Percentiles rank a stretch among this genome's conserved stretches.
Conservation (phyloP, 164 flowering plant species). For the Tetracentron sinense region DNA sequence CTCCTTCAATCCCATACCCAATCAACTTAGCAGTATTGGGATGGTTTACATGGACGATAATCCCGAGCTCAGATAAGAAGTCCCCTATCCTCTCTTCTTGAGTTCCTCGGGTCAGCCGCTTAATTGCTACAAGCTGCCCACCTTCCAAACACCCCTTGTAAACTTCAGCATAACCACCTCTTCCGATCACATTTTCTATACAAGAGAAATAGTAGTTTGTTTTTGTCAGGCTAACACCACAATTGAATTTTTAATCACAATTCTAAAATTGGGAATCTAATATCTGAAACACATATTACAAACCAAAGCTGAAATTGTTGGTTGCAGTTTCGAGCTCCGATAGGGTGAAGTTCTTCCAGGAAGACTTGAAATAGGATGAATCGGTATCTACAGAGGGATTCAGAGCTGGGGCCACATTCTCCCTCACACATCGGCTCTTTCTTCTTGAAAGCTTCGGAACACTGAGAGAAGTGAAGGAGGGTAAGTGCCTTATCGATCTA, state of each 20-base stretch:
- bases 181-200: constrained; percentile 57
- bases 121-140: constrained; percentile 56
- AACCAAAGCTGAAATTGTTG: constrained; percentile 65
- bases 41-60: constrained; percentile 66
- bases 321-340: constrained; percentile 73
- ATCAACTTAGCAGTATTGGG: constrained; percentile 56
- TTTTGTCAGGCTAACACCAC: no score
- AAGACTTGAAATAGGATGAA: constrained; percentile 43
- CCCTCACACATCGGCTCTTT: constrained; percentile 38
- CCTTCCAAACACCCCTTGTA: constrained; percentile 44
- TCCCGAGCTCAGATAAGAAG: constrained; percentile 61
- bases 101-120: constrained; percentile 41
- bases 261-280: no score
- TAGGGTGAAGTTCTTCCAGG: constrained; percentile 56
- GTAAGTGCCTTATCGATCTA: constrained; percentile 38
- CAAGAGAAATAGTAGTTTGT: not conserved
- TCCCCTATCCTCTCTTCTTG: constrained; percentile 48
- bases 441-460: constrained; percentile 41
- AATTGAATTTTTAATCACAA: no score
- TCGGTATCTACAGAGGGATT: constrained; percentile 36
- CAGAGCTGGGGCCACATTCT: constrained; percentile 14
- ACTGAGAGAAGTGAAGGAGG: constrained; percentile 37
- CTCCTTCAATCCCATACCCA: constrained; percentile 72
- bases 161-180: constrained; percentile 78
- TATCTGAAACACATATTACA: constrained; percentile 14